These are phyloP conservation scores for Emericellopsis terricola DNA, from an alignment of 495 filamentous ascomycete genomes.

Conservation along the genomic window DNA sequence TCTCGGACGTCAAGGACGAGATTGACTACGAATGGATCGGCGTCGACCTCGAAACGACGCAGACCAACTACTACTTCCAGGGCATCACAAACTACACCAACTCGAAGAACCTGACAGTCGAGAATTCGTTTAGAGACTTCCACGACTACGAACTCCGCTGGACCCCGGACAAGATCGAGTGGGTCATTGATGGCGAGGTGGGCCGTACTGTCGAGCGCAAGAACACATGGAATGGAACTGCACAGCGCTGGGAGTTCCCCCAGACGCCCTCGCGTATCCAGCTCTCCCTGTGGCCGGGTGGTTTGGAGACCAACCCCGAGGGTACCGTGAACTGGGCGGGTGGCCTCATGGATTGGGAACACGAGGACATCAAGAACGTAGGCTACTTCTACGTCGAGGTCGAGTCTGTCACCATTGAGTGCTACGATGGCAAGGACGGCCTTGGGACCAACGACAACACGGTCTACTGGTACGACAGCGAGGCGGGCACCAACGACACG, in stretches of 20 bases:
- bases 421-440: constrained; percentile 51
- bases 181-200: constrained; percentile 65
- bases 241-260: constrained; percentile 72
- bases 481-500: constrained; percentile 49
- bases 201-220: constrained; percentile 55
- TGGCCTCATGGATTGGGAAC: constrained; percentile 76
- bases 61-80: constrained; percentile 96
- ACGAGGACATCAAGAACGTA: constrained; percentile 55
- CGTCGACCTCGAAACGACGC: constrained; percentile 51
- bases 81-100: constrained; percentile 76
- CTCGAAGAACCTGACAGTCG: constrained; percentile 44
- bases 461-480: constrained; percentile 60
- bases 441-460: constrained; percentile 41
- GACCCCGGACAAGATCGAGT: constrained; percentile 68
- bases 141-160: constrained; percentile 92
- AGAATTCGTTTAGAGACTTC: constrained; percentile 57
- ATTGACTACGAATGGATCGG: constrained; percentile 96
- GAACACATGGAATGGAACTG: constrained; percentile 69
- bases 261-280: constrained; percentile 89
- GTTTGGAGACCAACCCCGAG: constrained; percentile 53
- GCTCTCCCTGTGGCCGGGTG: constrained; percentile 92
- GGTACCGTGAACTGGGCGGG: constrained; percentile 90
- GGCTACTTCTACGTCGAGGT: constrained; percentile 84
- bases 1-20: constrained; percentile 91
- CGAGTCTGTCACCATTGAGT: constrained; percentile 59